Percentiles rank a stretch among this genome's conserved stretches.
Conservation (phyloP, 2,329 filamentous ascomycete species). For the Claviceps maximensis region DNA sequence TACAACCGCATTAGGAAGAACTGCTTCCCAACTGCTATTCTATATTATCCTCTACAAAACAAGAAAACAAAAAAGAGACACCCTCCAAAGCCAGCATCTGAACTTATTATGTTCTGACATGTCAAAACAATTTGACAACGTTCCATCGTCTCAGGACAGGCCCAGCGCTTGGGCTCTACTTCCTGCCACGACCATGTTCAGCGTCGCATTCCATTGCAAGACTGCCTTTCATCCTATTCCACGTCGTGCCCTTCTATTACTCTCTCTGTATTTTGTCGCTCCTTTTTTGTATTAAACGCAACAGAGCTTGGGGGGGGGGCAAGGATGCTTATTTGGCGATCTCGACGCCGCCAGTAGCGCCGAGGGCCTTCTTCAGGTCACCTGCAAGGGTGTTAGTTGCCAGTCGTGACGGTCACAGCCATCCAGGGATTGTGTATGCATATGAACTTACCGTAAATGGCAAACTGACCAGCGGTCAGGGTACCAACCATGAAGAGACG, state of each 20-base stretch:
- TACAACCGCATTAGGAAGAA: constrained; percentile 14
- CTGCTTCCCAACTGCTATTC: constrained; percentile 10
- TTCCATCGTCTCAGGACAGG: not conserved
- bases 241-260: not conserved
- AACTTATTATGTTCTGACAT: not conserved
- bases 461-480: constrained; percentile 70
- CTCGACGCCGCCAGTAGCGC: constrained; percentile 11
- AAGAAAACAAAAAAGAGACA: constrained; percentile 9
- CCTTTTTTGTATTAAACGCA: not conserved
- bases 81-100: constrained; percentile 1
- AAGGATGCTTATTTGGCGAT: constrained; percentile 13
- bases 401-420: not conserved
- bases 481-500: constrained; percentile 53
- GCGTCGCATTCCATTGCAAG: not conserved
- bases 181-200: not conserved
- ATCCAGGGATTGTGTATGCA: not conserved
- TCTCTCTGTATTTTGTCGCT: not conserved
- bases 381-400: constrained; percentile 17
- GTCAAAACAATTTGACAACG: not conserved
- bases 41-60: constrained; percentile 14
- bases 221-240: not conserved
- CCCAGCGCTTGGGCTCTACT: constrained; percentile 10
- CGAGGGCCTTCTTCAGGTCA: constrained; percentile 51
- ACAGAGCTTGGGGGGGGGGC: not conserved
- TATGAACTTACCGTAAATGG: constrained; percentile 52